These are phyloP conservation scores for Penicillium lividum DNA, from an alignment of 495 filamentous ascomycete genomes.

Conservation along the genomic window DNA sequence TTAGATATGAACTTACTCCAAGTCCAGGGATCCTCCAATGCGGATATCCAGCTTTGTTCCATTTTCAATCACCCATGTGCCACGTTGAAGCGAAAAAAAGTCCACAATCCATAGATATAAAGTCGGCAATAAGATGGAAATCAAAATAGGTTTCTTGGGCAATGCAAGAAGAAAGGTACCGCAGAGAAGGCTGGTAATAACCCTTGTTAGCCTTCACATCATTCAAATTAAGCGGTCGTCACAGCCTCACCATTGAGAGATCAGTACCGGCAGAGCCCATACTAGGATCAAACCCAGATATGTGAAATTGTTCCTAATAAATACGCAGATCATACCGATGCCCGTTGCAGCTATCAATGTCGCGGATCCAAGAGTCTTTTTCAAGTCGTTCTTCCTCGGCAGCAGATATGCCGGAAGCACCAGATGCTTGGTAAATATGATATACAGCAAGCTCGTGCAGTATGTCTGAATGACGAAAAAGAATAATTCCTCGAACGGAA, in stretches of 20 bases:
- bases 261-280: slow-evolving; percentile 65
- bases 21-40: slow-evolving; percentile 61
- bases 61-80: slow-evolving; percentile 65
- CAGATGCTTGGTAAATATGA: slow-evolving; percentile 61
- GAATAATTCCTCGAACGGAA: slow-evolving; percentile 69
- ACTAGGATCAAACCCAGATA: slow-evolving; percentile 66
- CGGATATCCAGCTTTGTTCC: slow-evolving; percentile 60
- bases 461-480: slow-evolving; percentile 79
- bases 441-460: slow-evolving; percentile 64
- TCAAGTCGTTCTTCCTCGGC: slow-evolving; percentile 14
- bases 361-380: background rate
- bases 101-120: slow-evolving; percentile 69
- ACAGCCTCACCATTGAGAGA: slow-evolving; percentile 57
- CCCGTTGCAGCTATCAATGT: background rate
- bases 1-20: slow-evolving; percentile 52
- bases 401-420: slow-evolving; percentile 57
- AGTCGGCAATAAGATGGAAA: slow-evolving; percentile 61
- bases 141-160: slow-evolving; percentile 48
- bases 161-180: slow-evolving; percentile 52
- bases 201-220: background rate
- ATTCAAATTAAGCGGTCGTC: background rate
- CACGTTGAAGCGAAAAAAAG: slow-evolving; percentile 57
- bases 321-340: background rate
- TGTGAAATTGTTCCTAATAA: slow-evolving; percentile 23
- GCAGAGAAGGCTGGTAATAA: background rate